Conservation (phyloP, 2,329 filamentous ascomycete species). For the Scopulariopsis brevicaulis region DNA sequence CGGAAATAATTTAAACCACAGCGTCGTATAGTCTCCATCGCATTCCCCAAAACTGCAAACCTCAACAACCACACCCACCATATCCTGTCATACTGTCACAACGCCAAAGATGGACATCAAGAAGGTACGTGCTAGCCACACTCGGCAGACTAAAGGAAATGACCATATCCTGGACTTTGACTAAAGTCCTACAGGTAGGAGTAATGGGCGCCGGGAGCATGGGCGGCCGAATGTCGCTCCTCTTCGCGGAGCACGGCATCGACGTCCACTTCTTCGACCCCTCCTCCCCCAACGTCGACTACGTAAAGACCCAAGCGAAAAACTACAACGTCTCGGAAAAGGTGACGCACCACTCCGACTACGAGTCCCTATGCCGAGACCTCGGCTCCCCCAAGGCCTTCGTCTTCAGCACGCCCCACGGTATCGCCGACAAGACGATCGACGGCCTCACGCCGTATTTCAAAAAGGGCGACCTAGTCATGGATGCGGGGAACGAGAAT, state of each 20-base stretch:
- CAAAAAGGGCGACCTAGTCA: slow-evolving; percentile 50
- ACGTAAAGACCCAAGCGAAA: slow-evolving; percentile 20
- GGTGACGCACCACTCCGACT: slow-evolving; percentile 9
- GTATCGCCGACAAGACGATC: slow-evolving; percentile 1
- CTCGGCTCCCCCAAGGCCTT: slow-evolving; percentile 9
- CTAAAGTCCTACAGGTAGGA: slow-evolving; percentile 25
- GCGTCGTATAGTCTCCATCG: neutral
- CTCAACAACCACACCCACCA: no score
- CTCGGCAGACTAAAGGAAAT: neutral
- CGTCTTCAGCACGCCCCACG: slow-evolving; percentile 10
- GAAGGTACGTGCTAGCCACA: neutral
- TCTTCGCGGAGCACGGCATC: slow-evolving; percentile 44
- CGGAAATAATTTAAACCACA: neutral
- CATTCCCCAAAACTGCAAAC: neutral
- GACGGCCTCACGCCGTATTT: slow-evolving; percentile 29
- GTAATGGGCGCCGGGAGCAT: slow-evolving; percentile 48
- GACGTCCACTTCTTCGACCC: slow-evolving; percentile 44
- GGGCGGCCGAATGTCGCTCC: slow-evolving; percentile 46
- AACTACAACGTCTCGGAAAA: slow-evolving; percentile 15
- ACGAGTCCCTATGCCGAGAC: slow-evolving; percentile 8
- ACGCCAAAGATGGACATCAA: neutral
- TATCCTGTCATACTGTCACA: neutral
- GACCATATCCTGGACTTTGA: neutral
- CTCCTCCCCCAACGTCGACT: slow-evolving; percentile 32
- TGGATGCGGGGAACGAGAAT: slow-evolving; percentile 60